These are phyloP conservation scores for Clavariopsis aquatica DNA, from an alignment of 495 filamentous ascomycete genomes.

Conservation along the genomic window DNA sequence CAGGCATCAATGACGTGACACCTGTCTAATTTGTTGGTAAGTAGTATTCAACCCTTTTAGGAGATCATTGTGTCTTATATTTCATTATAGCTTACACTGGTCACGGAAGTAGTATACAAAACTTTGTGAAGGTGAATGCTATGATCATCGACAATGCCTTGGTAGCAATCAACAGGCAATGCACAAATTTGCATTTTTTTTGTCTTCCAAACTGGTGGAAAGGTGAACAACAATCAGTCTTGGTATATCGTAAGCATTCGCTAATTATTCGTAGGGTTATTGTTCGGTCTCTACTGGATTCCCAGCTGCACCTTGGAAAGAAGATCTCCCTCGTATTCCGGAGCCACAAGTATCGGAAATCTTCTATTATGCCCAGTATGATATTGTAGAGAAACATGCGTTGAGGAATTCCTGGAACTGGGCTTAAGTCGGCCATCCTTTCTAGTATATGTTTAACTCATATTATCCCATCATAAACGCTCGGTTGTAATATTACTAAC, in stretches of 20 bases:
- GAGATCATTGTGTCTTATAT: background rate
- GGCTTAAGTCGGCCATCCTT: background rate
- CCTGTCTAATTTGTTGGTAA: background rate
- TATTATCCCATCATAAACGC: background rate
- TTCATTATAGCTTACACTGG: background rate
- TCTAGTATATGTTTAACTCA: too few relatives aligned
- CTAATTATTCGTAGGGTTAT: background rate
- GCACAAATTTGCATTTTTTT: background rate
- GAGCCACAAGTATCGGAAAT: background rate
- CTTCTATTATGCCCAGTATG: background rate
- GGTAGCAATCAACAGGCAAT: background rate
- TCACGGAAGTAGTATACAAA: background rate
- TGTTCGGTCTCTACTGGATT: background rate
- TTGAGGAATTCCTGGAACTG: background rate
- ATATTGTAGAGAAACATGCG: background rate
- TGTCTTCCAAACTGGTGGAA: background rate
- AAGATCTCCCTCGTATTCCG: background rate
- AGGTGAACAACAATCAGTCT: background rate
- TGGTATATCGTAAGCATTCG: background rate
- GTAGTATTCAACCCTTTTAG: background rate
- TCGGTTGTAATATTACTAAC: too few relatives aligned
- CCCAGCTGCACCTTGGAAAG: background rate
- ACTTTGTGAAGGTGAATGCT: background rate
- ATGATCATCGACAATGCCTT: background rate
- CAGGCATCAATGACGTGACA: background rate